Conservation (phyloP, 2,329 filamentous ascomycete species). For the Verticillium albo-atrum region DNA sequence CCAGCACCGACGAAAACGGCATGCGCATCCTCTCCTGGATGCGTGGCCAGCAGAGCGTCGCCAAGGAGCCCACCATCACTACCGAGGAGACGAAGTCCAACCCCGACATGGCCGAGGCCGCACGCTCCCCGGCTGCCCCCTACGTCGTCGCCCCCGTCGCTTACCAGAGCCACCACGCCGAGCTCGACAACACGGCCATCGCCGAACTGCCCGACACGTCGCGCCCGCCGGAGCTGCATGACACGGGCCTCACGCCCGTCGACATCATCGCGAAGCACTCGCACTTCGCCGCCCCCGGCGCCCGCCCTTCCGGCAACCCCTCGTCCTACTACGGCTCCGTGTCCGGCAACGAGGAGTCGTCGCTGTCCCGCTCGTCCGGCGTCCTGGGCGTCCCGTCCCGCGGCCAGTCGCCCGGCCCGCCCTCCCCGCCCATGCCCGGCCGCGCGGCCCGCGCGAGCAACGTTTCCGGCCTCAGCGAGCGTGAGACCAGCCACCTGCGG, state of each 20-base stretch:
- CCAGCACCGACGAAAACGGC: conserved; percentile 40
- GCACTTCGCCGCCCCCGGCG: conserved; percentile 17
- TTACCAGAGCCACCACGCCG: conserved; percentile 13
- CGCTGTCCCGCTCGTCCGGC: conserved; percentile 9
- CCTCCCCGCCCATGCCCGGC: conserved; percentile 4
- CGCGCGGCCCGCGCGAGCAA: conserved; percentile 4
- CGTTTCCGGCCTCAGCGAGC: conserved; percentile 35
- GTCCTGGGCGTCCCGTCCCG: conserved; percentile 7
- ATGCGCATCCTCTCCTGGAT: conserved; percentile 50
- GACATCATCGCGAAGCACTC: conserved; percentile 34
- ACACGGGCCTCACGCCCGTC: conserved; percentile 32
- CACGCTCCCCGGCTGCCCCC: conserved; percentile 5
- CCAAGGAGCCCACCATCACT: conserved; percentile 41
- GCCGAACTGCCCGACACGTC: conserved; percentile 45
- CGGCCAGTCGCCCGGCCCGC: conserved; percentile 1
- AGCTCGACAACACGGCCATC: conserved; percentile 39
- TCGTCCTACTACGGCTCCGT: conserved; percentile 20
- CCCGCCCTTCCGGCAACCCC: conserved; percentile 20
- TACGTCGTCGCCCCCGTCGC: conserved; percentile 9
- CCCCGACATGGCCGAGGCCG: conserved; percentile 34
- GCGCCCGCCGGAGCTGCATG: conserved; percentile 38
- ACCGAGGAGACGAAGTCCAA: conserved; percentile 36
- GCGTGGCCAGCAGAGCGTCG: conserved; percentile 33
- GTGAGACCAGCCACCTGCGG: conserved; percentile 33
- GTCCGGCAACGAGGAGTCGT: conserved; percentile 12